phyloP scores from a whole-genome alignment of 2,329 filamentous ascomycete genomes.

The Aspergillus pseudoterreus region DNA sequence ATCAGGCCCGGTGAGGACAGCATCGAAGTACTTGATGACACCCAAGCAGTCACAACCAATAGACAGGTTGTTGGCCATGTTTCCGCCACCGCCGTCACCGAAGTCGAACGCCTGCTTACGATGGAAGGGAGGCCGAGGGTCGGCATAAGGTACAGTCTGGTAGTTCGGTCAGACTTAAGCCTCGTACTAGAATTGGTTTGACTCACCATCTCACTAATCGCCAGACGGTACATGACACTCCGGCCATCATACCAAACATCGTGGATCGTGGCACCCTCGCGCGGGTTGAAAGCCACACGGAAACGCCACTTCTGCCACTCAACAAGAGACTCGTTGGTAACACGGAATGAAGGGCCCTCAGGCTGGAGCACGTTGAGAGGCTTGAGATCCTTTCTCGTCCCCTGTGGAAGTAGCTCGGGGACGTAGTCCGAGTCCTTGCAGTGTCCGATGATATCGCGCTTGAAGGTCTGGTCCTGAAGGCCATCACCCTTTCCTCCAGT shows the following conservation, averaged over 20 bases:
- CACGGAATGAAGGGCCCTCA: slow-evolving; percentile 63
- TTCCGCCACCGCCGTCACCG: slow-evolving; percentile 65
- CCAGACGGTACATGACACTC: slow-evolving; percentile 63
- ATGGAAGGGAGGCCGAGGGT: slow-evolving; percentile 62
- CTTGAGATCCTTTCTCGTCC: slow-evolving; percentile 54
- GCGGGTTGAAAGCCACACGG: slow-evolving; percentile 53
- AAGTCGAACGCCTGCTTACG: slow-evolving; percentile 71
- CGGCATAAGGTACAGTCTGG: slow-evolving; percentile 59
- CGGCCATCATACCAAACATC: slow-evolving; percentile 65
- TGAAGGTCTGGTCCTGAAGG: slow-evolving; percentile 37
- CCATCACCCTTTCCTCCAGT: slow-evolving; percentile 50
- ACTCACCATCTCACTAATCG: slow-evolving; percentile 63
- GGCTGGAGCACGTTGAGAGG: slow-evolving; percentile 70
- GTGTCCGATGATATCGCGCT: slow-evolving; percentile 50
- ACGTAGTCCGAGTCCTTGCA: slow-evolving; percentile 52
- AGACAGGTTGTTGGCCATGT: slow-evolving; percentile 64
- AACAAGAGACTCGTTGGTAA: slow-evolving; percentile 37
- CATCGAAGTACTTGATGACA: slow-evolving; percentile 63
- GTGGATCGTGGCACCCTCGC: slow-evolving; percentile 68
- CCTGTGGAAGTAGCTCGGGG: slow-evolving; percentile 44
- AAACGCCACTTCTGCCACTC: slow-evolving; percentile 68
- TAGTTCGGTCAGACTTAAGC: not conserved
- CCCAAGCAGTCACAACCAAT: slow-evolving; percentile 52
- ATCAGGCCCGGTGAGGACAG: slow-evolving; percentile 50
- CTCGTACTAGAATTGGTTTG: not conserved